Evolutionary conservation across 257 asterid species (phyloP).

Genomic region (Oldenlandia corymbosa): DNA sequence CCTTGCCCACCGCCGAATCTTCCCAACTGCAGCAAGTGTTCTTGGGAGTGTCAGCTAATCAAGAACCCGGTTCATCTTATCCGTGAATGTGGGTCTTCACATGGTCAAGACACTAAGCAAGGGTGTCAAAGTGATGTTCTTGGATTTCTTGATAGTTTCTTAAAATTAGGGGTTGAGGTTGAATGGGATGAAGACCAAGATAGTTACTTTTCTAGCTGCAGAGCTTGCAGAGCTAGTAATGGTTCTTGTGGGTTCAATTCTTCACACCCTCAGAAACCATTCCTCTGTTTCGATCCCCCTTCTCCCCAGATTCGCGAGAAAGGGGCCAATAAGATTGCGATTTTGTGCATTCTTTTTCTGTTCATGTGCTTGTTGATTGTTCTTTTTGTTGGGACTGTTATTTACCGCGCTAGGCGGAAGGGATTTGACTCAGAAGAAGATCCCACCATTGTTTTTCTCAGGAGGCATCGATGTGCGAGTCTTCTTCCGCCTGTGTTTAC

Average conservation of each 20-base stretch:
- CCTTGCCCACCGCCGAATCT: constrained; percentile 61
- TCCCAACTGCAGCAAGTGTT: constrained; percentile 68
- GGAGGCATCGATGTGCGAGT: constrained; percentile 71
- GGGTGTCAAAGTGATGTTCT: constrained; percentile 75
- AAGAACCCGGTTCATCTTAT: constrained; percentile 54
- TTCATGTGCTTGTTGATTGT: constrained; percentile 47
- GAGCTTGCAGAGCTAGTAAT: constrained; percentile 38
- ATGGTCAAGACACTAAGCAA: constrained; percentile 50
- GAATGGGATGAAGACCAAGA: constrained; percentile 81
- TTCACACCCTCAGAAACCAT: constrained; percentile 42
- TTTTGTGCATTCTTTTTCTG: constrained; percentile 37
- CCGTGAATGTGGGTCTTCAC: constrained; percentile 50
- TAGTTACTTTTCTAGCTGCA: constrained; percentile 56
- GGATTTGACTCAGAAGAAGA: constrained; percentile 51
- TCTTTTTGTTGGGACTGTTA: constrained; percentile 35
- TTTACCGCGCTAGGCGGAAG: constrained; percentile 36
- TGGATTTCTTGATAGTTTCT: constrained; percentile 56
- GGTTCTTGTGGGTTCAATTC: constrained; percentile 83
- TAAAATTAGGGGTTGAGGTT: constrained; percentile 60
- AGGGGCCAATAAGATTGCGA: constrained; percentile 40
- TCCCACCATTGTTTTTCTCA: constrained; percentile 67
- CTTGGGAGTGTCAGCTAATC: constrained; percentile 67
- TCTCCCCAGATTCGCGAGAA: constrained; percentile 28
- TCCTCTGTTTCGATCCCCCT: constrained; percentile 51
- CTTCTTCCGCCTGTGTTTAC: constrained; percentile 88